These are phyloP conservation scores for Penicillium crystallinum DNA, from an alignment of 495 filamentous ascomycete species.

Conservation along the genomic window DNA sequence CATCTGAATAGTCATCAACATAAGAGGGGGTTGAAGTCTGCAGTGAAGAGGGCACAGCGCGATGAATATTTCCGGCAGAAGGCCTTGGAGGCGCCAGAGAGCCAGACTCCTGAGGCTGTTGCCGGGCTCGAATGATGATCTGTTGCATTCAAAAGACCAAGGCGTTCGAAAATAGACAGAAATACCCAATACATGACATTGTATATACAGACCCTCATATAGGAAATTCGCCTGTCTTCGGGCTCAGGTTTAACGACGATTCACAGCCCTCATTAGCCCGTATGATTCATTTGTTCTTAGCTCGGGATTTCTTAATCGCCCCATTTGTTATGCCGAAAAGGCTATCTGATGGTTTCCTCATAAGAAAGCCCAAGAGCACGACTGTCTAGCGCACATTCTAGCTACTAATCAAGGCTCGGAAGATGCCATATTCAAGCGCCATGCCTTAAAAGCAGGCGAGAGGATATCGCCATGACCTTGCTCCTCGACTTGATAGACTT, in stretches of 20 bases:
- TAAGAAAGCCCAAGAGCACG: background rate
- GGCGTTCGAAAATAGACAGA: background rate
- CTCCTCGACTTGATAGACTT: slow-evolving; percentile 67
- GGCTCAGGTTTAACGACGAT: no score
- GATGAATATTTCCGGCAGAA: slow-evolving; percentile 27
- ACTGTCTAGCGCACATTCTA: background rate
- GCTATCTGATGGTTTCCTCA: background rate
- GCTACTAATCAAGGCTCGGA: background rate
- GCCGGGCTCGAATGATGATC: background rate
- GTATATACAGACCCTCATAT: no score
- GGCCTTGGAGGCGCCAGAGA: slow-evolving; percentile 9
- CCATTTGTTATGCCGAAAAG: background rate
- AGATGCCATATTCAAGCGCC: slow-evolving; percentile 43
- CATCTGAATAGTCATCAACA: slow-evolving; percentile 70
- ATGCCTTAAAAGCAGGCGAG: slow-evolving; percentile 68
- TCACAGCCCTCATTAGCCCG: no score
- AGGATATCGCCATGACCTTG: slow-evolving; percentile 71
- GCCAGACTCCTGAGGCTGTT: background rate
- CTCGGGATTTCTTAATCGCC: no score
- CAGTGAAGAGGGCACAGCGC: slow-evolving; percentile 26
- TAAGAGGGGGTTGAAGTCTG: slow-evolving; percentile 36
- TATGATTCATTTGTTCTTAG: no score
- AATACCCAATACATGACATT: background rate
- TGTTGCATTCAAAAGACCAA: background rate
- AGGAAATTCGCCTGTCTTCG: no score